phyloP scores from a whole-genome alignment of 164 flowering plant genomes.

The Stephania cephalantha region DNA sequence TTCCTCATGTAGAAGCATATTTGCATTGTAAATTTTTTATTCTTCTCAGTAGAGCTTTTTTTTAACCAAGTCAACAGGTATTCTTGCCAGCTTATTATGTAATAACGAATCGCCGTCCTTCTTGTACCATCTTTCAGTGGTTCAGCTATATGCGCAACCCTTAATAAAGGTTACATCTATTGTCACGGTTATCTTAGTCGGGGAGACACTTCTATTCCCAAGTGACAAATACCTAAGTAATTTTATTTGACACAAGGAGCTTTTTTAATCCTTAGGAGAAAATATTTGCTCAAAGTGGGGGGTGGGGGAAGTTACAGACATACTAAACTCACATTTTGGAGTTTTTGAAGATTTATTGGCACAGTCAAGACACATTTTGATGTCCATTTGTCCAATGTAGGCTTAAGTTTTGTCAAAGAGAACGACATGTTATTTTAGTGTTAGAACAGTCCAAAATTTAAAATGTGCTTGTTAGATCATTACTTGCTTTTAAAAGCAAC shows the following conservation, averaged over 20 bases:
- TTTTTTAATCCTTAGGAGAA: no score
- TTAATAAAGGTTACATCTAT: background rate
- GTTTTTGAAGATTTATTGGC: no score
- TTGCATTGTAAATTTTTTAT: slow-evolving; percentile 4
- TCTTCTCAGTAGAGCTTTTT: background rate
- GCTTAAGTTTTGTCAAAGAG: background rate
- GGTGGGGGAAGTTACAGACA: no score
- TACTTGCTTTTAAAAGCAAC: no score
- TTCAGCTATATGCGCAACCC: background rate
- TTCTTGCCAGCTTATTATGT: slow-evolving; percentile 10
- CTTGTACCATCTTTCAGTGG: background rate
- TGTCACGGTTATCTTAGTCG: background rate
- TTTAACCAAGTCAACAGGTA: background rate
- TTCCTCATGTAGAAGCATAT: slow-evolving; percentile 12
- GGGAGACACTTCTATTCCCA: background rate
- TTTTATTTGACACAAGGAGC: no score
- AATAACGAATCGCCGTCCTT: background rate
- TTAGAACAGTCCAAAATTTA: background rate
- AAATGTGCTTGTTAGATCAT: background rate
- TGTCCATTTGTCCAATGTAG: no score
- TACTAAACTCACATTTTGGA: no score
- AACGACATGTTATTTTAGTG: background rate
- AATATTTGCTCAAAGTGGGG: no score
- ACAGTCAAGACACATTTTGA: no score
- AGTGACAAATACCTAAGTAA: background rate